phyloP scores from a whole-genome alignment of 2,329 filamentous ascomycete genomes.

The Arthrobotrys pseudoclavata region DNA sequence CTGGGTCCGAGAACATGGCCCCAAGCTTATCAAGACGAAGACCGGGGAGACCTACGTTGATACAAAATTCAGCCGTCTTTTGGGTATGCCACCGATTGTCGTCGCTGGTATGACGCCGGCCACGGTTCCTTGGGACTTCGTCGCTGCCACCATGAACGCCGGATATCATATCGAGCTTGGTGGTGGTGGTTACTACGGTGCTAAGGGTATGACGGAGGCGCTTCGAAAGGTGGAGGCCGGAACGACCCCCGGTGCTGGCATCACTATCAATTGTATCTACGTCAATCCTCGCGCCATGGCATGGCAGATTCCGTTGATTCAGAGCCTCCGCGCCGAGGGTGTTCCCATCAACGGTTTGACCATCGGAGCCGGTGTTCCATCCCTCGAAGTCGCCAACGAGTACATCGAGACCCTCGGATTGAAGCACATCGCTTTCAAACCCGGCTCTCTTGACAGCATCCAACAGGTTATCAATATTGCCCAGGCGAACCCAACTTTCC shows the following conservation, averaged over 20 bases:
- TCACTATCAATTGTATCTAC: slow-evolving; percentile 91
- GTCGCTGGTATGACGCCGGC: slow-evolving; percentile 94
- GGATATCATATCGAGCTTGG: slow-evolving; percentile 94
- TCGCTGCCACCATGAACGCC: slow-evolving; percentile 91
- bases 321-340: slow-evolving; percentile 83
- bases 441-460: slow-evolving; percentile 87
- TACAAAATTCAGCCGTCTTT: slow-evolving; percentile 91
- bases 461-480: slow-evolving; percentile 92
- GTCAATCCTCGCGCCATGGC: slow-evolving; percentile 89
- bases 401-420: slow-evolving; percentile 93
- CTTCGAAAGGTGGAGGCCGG: slow-evolving; percentile 85
- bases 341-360: slow-evolving; percentile 92
- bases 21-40: slow-evolving; percentile 90
- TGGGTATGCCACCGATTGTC: slow-evolving; percentile 87
- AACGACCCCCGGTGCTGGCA: slow-evolving; percentile 87
- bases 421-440: slow-evolving; percentile 95
- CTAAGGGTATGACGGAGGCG: slow-evolving; percentile 84
- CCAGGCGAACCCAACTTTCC: slow-evolving; percentile 92
- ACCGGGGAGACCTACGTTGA: slow-evolving; percentile 91
- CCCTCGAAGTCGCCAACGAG: slow-evolving; percentile 90
- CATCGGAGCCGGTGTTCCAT: slow-evolving; percentile 92
- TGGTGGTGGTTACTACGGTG: slow-evolving; percentile 87
- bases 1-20: slow-evolving; percentile 97
- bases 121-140: slow-evolving; percentile 91
- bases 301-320: slow-evolving; percentile 91